Conservation (phyloP, 139 green algal genomes). For the Protoeuglena noctilucae region DNA sequence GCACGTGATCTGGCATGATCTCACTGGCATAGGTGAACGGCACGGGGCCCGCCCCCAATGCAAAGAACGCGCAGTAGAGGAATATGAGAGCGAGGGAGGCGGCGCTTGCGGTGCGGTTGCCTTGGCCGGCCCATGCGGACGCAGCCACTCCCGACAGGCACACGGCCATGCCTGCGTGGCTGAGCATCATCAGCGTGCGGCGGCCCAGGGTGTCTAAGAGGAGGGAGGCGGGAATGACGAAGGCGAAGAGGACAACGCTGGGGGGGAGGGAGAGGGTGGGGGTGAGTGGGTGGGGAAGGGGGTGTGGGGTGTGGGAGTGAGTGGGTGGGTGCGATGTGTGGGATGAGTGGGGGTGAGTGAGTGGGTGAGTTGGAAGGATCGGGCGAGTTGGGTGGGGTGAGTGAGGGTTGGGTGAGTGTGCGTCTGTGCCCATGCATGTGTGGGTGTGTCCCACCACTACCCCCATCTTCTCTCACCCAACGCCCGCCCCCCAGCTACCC, state of each 20-base stretch:
- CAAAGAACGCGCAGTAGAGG: constrained; percentile 45
- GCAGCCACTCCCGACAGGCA: constrained; percentile 23
- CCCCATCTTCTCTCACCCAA: too few relatives aligned
- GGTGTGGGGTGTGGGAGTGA: too few relatives aligned
- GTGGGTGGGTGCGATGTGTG: too few relatives aligned
- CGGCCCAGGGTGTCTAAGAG: constrained; percentile 32
- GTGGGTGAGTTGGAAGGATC: too few relatives aligned
- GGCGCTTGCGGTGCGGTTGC: background rate
- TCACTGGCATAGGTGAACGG: constrained; percentile 58
- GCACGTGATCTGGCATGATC: constrained; percentile 47
- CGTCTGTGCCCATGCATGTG: too few relatives aligned
- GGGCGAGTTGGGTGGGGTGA: too few relatives aligned
- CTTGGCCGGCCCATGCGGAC: constrained; percentile 8
- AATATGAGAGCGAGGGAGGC: constrained; percentile 24
- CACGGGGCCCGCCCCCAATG: constrained; percentile 50
- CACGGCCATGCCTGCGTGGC: constrained; percentile 39
- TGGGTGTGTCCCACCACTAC: too few relatives aligned
- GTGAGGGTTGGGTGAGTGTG: too few relatives aligned
- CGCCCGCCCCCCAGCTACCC: too few relatives aligned
- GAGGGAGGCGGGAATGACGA: constrained; percentile 21
- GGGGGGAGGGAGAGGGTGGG: constrained; percentile 39
- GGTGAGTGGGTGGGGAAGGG: too few relatives aligned
- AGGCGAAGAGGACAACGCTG: constrained; percentile 37
- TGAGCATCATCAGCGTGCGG: constrained; percentile 32
- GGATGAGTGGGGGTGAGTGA: too few relatives aligned